phyloP scores from a whole-genome alignment of 257 asterid species.

The Solanum sparsipilum region DNA sequence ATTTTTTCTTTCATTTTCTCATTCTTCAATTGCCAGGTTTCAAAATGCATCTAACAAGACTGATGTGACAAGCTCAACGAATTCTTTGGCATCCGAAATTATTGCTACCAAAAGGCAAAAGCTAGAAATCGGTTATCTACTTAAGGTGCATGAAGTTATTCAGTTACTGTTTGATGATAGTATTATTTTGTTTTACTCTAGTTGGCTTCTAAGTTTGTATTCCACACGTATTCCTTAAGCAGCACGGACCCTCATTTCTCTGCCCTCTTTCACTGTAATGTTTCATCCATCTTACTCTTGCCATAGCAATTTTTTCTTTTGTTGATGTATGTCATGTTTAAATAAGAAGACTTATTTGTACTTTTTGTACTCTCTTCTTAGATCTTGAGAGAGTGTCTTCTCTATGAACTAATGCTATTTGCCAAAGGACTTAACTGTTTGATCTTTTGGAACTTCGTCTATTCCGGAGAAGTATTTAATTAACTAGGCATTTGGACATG shows the following conservation, averaged over 20 bases:
- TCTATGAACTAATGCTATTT: background rate
- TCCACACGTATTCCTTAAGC: background rate
- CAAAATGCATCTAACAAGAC: conserved; percentile 17
- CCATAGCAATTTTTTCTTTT: background rate
- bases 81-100: conserved; percentile 17
- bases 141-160: conserved; percentile 32
- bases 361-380: background rate
- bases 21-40: conserved; percentile 26
- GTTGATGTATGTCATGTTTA: background rate
- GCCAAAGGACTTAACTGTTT: background rate
- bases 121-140: conserved; percentile 68
- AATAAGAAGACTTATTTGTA: background rate
- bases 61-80: conserved; percentile 15
- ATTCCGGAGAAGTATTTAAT: background rate
- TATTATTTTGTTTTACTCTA: background rate
- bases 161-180: background rate
- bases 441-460: background rate
- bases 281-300: background rate
- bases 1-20: background rate
- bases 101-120: conserved; percentile 69
- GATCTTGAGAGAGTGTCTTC: background rate
- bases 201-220: background rate
- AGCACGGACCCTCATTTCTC: background rate
- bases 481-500: background rate
- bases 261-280: background rate